Conservation (phyloP, 2,329 filamentous ascomycete species). For the Talaromyces amestolkiae region DNA sequence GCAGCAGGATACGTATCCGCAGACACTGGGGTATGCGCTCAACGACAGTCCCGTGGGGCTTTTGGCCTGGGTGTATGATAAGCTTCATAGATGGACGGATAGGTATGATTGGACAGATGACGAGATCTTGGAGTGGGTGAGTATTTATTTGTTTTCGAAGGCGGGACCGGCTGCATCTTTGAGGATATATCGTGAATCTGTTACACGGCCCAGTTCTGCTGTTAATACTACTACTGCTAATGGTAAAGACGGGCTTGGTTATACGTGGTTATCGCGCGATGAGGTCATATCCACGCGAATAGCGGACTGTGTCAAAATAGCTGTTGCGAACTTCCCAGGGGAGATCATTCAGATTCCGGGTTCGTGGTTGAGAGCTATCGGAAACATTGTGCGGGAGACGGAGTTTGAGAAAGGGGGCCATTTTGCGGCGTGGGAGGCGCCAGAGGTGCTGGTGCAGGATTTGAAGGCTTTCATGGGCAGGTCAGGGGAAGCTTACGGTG, state of each 20-base stretch:
- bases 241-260: neutral
- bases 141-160: constrained; percentile 68
- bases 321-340: constrained; percentile 51
- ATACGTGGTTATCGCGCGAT: constrained; percentile 20
- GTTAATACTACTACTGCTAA: no score
- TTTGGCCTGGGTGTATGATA: constrained; percentile 78
- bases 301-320: constrained; percentile 49
- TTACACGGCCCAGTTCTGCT: neutral
- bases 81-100: constrained; percentile 74
- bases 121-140: constrained; percentile 72
- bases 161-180: constrained; percentile 67
- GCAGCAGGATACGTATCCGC: constrained; percentile 65
- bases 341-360: constrained; percentile 52
- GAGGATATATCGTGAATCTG: constrained; percentile 70
- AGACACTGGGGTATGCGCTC: constrained; percentile 68
- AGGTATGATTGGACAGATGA: constrained; percentile 71
- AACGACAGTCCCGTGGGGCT: constrained; percentile 68
- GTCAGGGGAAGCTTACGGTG: constrained; percentile 24
- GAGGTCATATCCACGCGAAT: constrained; percentile 43
- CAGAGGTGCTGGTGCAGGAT: constrained; percentile 47
- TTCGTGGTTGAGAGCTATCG: constrained; percentile 52
- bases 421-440: constrained; percentile 54
- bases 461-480: constrained; percentile 50
- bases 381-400: constrained; percentile 51
- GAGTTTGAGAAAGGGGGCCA: constrained; percentile 50